phyloP scores from a whole-genome alignment of 805 yeast species.

The Komagataella phaffii region DNA sequence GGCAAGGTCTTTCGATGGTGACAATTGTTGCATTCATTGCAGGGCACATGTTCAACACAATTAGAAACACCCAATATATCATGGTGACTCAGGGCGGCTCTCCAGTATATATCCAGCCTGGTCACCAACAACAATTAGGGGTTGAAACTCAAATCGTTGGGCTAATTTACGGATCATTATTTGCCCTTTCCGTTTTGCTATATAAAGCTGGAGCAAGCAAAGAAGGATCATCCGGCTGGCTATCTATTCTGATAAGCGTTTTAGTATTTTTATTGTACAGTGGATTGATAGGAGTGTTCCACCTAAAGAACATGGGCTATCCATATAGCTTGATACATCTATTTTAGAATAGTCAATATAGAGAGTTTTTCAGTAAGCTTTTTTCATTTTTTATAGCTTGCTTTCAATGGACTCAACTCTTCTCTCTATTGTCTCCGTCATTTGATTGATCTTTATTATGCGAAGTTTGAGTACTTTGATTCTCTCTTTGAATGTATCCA shows the following conservation, averaged over 20 bases:
- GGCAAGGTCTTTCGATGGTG: constrained; percentile 63
- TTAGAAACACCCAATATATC: constrained; percentile 59
- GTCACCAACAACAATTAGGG: constrained; percentile 70
- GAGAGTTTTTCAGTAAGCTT: neutral
- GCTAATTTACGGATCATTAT: constrained; percentile 55
- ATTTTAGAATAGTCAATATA: neutral
- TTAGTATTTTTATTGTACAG: constrained; percentile 47
- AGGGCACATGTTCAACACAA: constrained; percentile 90
- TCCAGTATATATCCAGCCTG: constrained; percentile 27
- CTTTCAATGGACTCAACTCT: constrained; percentile 16
- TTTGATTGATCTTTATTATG: constrained; percentile 10
- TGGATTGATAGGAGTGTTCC: constrained; percentile 51
- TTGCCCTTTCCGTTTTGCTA: constrained; percentile 46
- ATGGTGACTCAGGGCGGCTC: constrained; percentile 26
- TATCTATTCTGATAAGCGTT: constrained; percentile 27
- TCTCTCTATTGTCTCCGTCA: constrained; percentile 22
- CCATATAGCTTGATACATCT: constrained; percentile 50
- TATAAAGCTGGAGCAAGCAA: constrained; percentile 39
- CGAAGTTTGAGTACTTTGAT: constrained; percentile 11
- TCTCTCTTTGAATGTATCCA: constrained; percentile 7
- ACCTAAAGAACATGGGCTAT: constrained; percentile 58
- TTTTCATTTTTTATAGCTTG: constrained; percentile 2
- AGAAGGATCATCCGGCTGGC: constrained; percentile 30
- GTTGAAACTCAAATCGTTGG: constrained; percentile 83
- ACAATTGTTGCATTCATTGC: constrained; percentile 58